These are phyloP conservation scores for Aschersonia sp. DNA, from an alignment of 2,329 filamentous ascomycete species.

Conservation along the genomic window DNA sequence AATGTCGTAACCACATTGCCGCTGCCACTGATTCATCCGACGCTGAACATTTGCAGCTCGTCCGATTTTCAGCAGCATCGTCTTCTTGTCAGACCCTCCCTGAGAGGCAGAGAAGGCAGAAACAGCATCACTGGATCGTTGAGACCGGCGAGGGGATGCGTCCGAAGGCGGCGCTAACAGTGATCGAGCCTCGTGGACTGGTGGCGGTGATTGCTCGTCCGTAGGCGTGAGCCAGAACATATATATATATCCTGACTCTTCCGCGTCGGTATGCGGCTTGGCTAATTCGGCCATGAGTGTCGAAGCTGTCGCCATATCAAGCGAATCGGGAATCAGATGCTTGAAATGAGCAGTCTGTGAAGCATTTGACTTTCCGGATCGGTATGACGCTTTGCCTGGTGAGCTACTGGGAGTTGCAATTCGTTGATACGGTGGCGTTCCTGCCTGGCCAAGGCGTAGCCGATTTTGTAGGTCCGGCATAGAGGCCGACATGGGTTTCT, in stretches of 20 bases:
- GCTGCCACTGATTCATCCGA: constrained; percentile 81
- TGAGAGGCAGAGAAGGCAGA: constrained; percentile 28
- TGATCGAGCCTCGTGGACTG: constrained; percentile 43
- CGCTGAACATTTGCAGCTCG: constrained; percentile 72
- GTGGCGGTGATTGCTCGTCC: constrained; percentile 34
- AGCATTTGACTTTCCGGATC: constrained; percentile 15
- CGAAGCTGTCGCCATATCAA: constrained; percentile 55
- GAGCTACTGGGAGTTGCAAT: constrained; percentile 9
- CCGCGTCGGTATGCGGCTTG: constrained; percentile 51
- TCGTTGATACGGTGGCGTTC: constrained; percentile 1
- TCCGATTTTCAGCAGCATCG: constrained; percentile 54
- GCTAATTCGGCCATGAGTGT: constrained; percentile 61
- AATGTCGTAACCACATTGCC: constrained; percentile 81
- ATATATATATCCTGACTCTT: constrained; percentile 86
- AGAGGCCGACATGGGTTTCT: constrained; percentile 13
- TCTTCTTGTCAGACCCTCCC: constrained; percentile 28
- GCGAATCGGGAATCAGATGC: constrained; percentile 49
- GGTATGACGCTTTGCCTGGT: constrained; percentile 14
- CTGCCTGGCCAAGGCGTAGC: background rate
- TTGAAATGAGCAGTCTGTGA: constrained; percentile 18
- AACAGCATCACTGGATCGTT: constrained; percentile 40
- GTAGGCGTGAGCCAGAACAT: constrained; percentile 88
- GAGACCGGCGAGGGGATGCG: constrained; percentile 16
- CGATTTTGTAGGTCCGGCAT: constrained; percentile 5
- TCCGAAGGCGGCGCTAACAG: constrained; percentile 37